phyloP scores from a whole-genome alignment of 805 yeast genomes.

The Nakazawaea ambrosiae region DNA sequence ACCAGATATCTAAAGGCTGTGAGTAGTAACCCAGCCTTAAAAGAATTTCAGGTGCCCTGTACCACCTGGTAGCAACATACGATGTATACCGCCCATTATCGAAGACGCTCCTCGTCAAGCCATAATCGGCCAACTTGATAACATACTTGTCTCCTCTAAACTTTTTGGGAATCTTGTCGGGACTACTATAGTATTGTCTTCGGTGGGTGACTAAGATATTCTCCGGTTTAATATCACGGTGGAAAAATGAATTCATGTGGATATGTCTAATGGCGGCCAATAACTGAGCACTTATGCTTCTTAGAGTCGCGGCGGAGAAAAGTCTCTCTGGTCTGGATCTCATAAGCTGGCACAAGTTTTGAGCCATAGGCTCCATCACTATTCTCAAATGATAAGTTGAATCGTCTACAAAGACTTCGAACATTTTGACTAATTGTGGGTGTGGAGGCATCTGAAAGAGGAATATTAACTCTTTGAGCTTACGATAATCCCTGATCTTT shows the following conservation, averaged over 20 bases:
- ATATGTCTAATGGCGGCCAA: constrained; percentile 77
- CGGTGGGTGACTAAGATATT: constrained; percentile 70
- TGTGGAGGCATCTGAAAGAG: constrained; percentile 66
- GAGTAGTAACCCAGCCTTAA: constrained; percentile 57
- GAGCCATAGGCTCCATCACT: constrained; percentile 85
- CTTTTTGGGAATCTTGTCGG: constrained; percentile 31
- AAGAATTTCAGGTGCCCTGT: constrained; percentile 75
- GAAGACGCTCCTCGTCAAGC: constrained; percentile 57
- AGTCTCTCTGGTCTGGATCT: constrained; percentile 44
- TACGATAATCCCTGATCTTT: constrained; percentile 46
- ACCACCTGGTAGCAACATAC: constrained; percentile 83
- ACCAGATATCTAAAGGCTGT: constrained; percentile 77
- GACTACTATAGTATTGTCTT: constrained; percentile 41
- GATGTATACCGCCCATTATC: constrained; percentile 57
- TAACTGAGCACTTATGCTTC: constrained; percentile 64
- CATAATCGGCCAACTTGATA: constrained; percentile 75
- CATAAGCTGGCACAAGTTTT: constrained; percentile 73
- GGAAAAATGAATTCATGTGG: constrained; percentile 62
- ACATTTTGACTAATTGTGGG: constrained; percentile 62
- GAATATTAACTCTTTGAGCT: constrained; percentile 62
- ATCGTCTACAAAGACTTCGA: constrained; percentile 74
- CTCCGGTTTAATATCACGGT: constrained; percentile 92
- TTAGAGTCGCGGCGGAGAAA: constrained; percentile 53
- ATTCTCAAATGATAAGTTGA: constrained; percentile 57
- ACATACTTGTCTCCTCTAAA: constrained; percentile 40